Base-by-base conservation (phyloP, 2,329 filamentous ascomycete genomes). In the Clonostachys rhizophaga region DNA sequence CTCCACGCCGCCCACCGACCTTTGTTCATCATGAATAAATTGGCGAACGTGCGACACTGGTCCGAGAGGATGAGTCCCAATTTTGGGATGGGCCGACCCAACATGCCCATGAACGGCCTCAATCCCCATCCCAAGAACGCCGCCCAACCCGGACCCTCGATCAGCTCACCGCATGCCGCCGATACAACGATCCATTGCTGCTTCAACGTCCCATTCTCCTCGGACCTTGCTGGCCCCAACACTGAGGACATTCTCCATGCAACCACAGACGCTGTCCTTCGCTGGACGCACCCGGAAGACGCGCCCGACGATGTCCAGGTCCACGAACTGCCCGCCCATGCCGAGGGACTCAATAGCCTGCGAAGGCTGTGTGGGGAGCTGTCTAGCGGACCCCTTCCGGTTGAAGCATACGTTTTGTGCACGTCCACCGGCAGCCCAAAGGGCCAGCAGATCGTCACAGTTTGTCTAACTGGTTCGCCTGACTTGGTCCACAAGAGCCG, bases 141-240 rank as follows among this genome's bases (percentile, higher is more conserved):
- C 52, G 63, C 73, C 48, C 72, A 74, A 49, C 68, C 76, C 45
- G 70, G 73, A 50, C 71, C 79, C 49, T 74, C 81, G 53, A 72
- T 83, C 62, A 76, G 84, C 58, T 84, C 87, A 55, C 82, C 86
- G 49, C 84, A 86, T 54, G 76, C 85, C 52, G 79, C 86, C 62
- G 87, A 92, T 64, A 77, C 85, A 45, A 84, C 83, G 55, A 89
- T 97, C 68, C 90, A 95, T 68, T 86, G 96, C 66, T 92, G 90
- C 54, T 97, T 99, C 83, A 97, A 96, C 65, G 87, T 99, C 43
- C 94, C 94, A 51, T 96, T 97, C 70, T 86, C 91, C 57, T 95
- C 89, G 54, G 92, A 92, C 60, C 83, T 99, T 51, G 82, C 89
- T 52, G 94, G 94, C 34, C 94, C 94, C 53, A 91, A 97, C 61